Base-by-base conservation (phyloP, 441 rosid species). In the Sinapis alba region DNA sequence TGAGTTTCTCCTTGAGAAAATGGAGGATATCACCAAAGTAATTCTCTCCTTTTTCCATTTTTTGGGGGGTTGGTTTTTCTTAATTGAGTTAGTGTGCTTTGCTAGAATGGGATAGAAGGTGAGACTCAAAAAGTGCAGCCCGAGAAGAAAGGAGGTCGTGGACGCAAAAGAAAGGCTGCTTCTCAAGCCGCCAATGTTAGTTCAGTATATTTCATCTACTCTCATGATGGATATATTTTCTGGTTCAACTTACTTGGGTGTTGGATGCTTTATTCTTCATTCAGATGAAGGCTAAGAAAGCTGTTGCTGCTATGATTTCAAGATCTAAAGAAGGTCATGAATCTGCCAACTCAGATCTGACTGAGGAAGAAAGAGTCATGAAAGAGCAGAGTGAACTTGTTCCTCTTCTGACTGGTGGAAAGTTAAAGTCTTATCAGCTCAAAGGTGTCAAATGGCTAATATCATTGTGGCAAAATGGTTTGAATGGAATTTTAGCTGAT, bases 401-500 rank as follows among this genome's bases (percentile, higher is more conserved):
- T 32, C 38, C 38, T 32, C 38, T 32, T 32, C 38, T 32, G 38
- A 32, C 38, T 32, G 38, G 38, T 32, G 38, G 38, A 32, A 32
- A 32, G 38, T 32, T 32, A 32, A 9, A 93, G 78, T 75, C 94
- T 9, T 96, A 96, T 80, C 99, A 96, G 80, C 80, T 96, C 24
- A 93, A 90, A 88, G 99, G 99, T 21, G 92, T 96, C 65, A 96
- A 93, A 75, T 96, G 99, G 99, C 82, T 96, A 65, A 90, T 96
- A 76, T 96, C 99, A 10, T 71, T 96, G 63, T 96, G 98, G 98
- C 94, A 90, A 73, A 96, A 96, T 82, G 99, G 99, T 41, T 82
- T 96, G 71, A 93, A 96, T 83, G 98, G 99, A 45, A 96, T 96
- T 73, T 90, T 96, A 78, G 99, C 99, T 26, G 99, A 96, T 84